Conservation (phyloP, 768 basidiomycete species). For the Artomyces pyxidatus region DNA sequence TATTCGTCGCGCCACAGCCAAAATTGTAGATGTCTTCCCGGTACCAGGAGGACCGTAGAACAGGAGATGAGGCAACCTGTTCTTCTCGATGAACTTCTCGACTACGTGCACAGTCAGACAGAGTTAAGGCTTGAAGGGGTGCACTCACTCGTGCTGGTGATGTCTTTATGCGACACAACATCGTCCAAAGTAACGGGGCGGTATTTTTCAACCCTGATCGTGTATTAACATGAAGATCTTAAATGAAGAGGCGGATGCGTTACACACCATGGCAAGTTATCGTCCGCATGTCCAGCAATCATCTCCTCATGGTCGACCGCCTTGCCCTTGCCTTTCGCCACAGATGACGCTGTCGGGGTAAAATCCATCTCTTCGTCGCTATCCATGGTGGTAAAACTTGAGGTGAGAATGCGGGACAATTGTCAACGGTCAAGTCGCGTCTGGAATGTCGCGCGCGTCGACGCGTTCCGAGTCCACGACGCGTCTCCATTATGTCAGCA, state of each 20-base stretch:
- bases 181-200: constrained; percentile 86
- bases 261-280: constrained; percentile 79
- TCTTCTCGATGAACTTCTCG: constrained; percentile 94
- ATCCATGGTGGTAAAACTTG: constrained; percentile 32
- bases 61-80: constrained; percentile 86
- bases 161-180: constrained; percentile 95
- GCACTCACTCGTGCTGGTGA: constrained; percentile 82
- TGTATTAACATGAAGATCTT: too few species aligned
- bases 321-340: constrained; percentile 69
- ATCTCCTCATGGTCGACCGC: constrained; percentile 35
- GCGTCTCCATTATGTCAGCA: constrained; percentile 7
- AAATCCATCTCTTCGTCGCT: constrained; percentile 50
- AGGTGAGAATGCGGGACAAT: too few species aligned
- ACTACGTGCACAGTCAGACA: constrained; percentile 39
- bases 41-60: constrained; percentile 99
- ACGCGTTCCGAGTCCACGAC: constrained; percentile 4
- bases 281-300: constrained; percentile 33
- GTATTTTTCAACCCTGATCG: constrained; percentile 93
- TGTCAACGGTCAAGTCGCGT: constrained; percentile 4
- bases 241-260: too few species aligned
- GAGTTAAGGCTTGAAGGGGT: background rate
- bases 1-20: constrained; percentile 91
- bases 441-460: background rate
- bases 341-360: constrained; percentile 24
- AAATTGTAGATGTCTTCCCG: constrained; percentile 95